Evolutionary conservation across 257 asterid species (phyloP), one percentile per base, ranked within the genome.

Genomic region (Phtheirospermum japonicum): DNA sequence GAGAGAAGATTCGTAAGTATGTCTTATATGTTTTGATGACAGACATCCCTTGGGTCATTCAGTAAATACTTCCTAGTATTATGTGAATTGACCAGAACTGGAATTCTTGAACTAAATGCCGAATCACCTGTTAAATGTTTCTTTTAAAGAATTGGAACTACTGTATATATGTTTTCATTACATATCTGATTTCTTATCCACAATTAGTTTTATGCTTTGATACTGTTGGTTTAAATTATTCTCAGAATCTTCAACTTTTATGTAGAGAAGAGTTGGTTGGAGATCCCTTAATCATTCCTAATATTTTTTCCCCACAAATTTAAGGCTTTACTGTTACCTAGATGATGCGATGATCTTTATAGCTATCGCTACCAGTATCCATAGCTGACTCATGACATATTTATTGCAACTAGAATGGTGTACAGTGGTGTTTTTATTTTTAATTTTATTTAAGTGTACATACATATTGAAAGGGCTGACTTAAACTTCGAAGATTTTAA

Each of bases 401-500:
- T n/a, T 28, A 32, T 19, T 57, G 16, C 30, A 36, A 37, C 49
- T 67, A 66, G 54, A 66, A 61, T 67, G 57, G 26, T 52, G 11
- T 61, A 54, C 31, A 14, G 46, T 43, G 51, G n/a, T 17, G 28
- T 63, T 48, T 45, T 11, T 68, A n/a, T n/a, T n/a, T n/a, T n/a
- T n/a, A n/a, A n/a, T n/a, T n/a, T n/a, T n/a, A n/a, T 50, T 59
- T 63, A 31, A 31, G 23, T 31, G 49, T 37, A 32, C 57, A 51
- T 51, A 54, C 56, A 49, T 60, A n/a, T 14, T 40, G 9, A 26
- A 36, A 37, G 7, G 9, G 55, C 37, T 68, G 39, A 9, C 32
- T 30, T 14, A 13, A 46, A 61, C 18, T 30, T 56, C 30, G 69
- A 71, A 51, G 53, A 42, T 45, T 31, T 71, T 37, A 59, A 26